Evolutionary conservation across 1,284 basidiomycete genomes (phyloP), one percentile per base, ranked within the genome.

Genomic region (Xerocomus alliaceus): DNA sequence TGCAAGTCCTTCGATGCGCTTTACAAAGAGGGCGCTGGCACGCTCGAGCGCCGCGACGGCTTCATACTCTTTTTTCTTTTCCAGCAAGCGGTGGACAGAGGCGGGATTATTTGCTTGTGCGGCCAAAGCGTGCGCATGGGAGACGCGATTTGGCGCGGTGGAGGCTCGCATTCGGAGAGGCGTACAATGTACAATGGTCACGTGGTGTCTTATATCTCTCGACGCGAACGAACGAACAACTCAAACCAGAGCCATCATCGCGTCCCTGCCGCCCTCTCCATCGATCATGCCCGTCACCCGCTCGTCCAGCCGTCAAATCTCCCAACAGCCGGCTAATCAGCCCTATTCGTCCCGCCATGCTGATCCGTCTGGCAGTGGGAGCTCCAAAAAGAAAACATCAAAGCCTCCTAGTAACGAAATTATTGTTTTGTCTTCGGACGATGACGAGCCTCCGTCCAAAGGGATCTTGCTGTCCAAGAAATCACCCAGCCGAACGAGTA

Each of bases 11-110:
- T 89, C 87, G 44, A 92, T 84, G 13, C 89, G 83, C 70, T 86
- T 83, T 18, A 89, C 78, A 70, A 89, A 90, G 42, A 87, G 76
- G 17, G 81, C 74, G 56, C 85, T 88, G 1, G 88, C 84, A 56
- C 80, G 80, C 67, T 91, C 88, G 15, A 92, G 79, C 5, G 90
- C 90, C 24, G 84, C 81, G n/a, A 91, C 87, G 0, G 88, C 89
- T 58, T 91, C 89, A 55, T 81, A 85, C 73, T 92, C 90, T 70
- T 90, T 92, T 79, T 90, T 92, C 79, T 92, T 92, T 70, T 92
- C 90, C 2, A 80, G 60, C 37, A 91, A 79, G 65, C 87, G 87
- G 15, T 84, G 79, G 4, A 77, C 66, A 4, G 84, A 80, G 0
- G 84, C 83, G 1, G 84, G 80, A 57, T 79, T 81, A 31, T 78